A percentile compares a stretch with the other conserved stretches of the same genome.
Evolutionary conservation across 129 eudicot genomes (phyloP).

Genomic region (Logfia minima): DNA sequence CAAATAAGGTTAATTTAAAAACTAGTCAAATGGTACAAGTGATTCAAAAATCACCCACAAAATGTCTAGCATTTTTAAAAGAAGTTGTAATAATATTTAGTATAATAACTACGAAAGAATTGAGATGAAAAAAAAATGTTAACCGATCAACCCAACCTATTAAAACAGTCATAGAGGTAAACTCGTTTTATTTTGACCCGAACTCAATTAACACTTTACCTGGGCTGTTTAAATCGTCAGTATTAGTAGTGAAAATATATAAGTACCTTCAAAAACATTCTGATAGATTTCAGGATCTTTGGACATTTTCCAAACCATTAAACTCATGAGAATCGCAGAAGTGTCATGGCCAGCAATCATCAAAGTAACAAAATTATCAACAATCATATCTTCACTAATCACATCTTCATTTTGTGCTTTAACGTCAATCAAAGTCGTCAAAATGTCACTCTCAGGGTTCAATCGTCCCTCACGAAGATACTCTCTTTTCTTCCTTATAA

Average conservation of each 20-base stretch:
- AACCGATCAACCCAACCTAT: no score
- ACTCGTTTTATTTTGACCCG: no score
- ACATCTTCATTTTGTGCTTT: conserved; percentile 29
- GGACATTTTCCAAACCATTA: conserved; percentile 41
- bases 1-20: no score
- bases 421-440: conserved; percentile 28
- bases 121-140: no score
- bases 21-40: no score
- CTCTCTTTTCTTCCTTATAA: conserved; percentile 19
- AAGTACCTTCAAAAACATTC: conserved; percentile 29
- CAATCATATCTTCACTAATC: conserved; percentile 32
- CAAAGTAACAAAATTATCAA: conserved; percentile 36
- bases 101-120: no score
- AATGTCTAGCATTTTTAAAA: no score
- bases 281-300: conserved; percentile 29
- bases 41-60: no score
- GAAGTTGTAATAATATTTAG: no score
- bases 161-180: no score
- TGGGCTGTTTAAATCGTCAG: no score
- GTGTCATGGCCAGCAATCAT: conserved; percentile 45
- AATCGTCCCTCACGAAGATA: conserved; percentile 21
- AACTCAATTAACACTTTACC: no score
- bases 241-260: background rate
- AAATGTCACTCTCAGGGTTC: conserved; percentile 23
- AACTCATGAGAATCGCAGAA: conserved; percentile 38